A percentile compares a stretch with the other conserved stretches of the same genome.
Evolutionary conservation across 1,284 basidiomycete species (phyloP).

Genomic region (Retiboletus flavoniger): DNA sequence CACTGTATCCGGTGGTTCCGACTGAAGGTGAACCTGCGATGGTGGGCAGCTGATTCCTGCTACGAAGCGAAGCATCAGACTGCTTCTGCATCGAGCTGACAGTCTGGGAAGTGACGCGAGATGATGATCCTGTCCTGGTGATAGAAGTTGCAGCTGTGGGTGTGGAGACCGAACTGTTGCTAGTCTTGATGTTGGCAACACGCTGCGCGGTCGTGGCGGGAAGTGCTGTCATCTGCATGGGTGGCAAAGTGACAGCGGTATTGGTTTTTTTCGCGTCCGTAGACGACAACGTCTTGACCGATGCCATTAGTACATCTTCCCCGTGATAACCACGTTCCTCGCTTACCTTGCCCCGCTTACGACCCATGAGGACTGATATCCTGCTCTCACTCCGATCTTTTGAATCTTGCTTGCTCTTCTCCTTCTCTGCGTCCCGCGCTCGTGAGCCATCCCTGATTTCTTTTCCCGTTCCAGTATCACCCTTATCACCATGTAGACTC

Average conservation of each 20-base stretch:
- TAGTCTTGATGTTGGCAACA: slow-evolving; percentile 71
- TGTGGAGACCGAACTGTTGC: slow-evolving; percentile 47
- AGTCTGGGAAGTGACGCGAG: slow-evolving; percentile 70
- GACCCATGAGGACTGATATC: slow-evolving; percentile 83
- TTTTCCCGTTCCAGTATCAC: slow-evolving; percentile 50
- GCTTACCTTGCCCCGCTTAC: slow-evolving; percentile 88
- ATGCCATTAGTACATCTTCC: slow-evolving; percentile 16
- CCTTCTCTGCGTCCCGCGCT: slow-evolving; percentile 52
- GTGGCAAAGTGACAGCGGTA: slow-evolving; percentile 70
- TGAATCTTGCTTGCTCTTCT: slow-evolving; percentile 70
- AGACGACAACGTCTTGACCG: slow-evolving; percentile 76
- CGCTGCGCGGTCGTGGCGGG: slow-evolving; percentile 77
- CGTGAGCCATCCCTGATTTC: slow-evolving; percentile 44
- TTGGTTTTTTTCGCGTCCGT: slow-evolving; percentile 72
- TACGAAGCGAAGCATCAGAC: slow-evolving; percentile 74
- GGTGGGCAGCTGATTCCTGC: slow-evolving; percentile 74
- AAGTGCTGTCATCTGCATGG: slow-evolving; percentile 83
- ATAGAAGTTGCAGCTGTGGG: slow-evolving; percentile 38
- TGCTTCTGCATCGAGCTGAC: slow-evolving; percentile 79
- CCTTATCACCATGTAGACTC: slow-evolving; percentile 73
- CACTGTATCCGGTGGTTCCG: slow-evolving; percentile 52
- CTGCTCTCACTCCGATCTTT: slow-evolving; percentile 83
- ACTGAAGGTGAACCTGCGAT: slow-evolving; percentile 91
- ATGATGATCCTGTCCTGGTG: slow-evolving; percentile 48
- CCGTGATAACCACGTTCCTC: slow-evolving; percentile 13